Evolutionary conservation across 2,329 filamentous ascomycete genomes (phyloP).

Genomic region (Nothophaeocryptopus gaeumannii): DNA sequence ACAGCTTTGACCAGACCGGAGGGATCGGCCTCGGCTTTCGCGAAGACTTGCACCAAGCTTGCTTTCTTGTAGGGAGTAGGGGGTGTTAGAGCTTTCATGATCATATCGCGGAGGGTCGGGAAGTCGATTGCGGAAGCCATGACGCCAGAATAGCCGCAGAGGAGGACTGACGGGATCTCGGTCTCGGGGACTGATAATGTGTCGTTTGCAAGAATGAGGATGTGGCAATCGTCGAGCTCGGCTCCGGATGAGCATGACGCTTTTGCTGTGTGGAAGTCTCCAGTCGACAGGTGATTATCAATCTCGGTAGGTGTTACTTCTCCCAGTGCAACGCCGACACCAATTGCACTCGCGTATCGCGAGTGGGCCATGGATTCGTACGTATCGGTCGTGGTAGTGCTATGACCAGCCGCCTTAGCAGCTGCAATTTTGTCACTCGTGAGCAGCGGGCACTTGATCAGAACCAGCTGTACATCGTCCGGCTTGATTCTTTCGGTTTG

Average conservation of each 20-base stretch:
- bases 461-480: constrained; percentile 6
- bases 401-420: background rate
- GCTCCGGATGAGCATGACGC: constrained; percentile 11
- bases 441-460: constrained; percentile 10
- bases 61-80: constrained; percentile 5
- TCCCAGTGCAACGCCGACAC: constrained; percentile 2
- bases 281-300: background rate
- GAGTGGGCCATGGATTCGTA: constrained; percentile 14
- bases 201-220: constrained; percentile 10
- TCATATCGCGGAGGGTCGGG: background rate
- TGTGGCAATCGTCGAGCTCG: constrained; percentile 13
- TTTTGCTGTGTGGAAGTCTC: constrained; percentile 5
- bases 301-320: background rate
- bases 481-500: constrained; percentile 1
- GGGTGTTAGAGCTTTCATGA: background rate
- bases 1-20: constrained; percentile 2
- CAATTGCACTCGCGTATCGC: constrained; percentile 10
- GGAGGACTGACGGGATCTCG: background rate
- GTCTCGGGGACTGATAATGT: background rate
- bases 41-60: constrained; percentile 5
- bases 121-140: constrained; percentile 10
- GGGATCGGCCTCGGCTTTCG: constrained; percentile 14
- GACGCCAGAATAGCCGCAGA: background rate
- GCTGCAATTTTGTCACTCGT: constrained; percentile 9
- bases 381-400: constrained; percentile 5